Evolutionary conservation across 306 rosid genomes (phyloP), one percentile per base, ranked within the genome.

Genomic region (Carpinus fangiana): DNA sequence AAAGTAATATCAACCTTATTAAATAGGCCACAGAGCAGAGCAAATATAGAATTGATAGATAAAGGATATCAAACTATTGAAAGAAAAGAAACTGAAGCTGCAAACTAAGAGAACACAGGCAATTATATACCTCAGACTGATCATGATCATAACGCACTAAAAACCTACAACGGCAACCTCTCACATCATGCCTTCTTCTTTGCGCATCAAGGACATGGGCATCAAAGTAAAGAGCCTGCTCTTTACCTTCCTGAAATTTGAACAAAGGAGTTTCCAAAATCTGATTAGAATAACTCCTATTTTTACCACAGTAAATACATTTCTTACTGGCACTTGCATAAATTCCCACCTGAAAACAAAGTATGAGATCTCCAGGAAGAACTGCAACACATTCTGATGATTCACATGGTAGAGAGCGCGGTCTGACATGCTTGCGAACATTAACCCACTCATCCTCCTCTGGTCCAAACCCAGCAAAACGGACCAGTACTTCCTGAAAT

Each of bases 91-190:
- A 56, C 21, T 64, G 57, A 75, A 78, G 59, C 13, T 21, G 51
- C 60, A 75, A 12, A 56, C 20, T 17, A 84, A 26, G 26, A 78
- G 47, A 61, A 74, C 46, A 73, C 56, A 69, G 5, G 45, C 80
- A 67, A 74, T 47, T 77, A 71, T 65, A 70, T 90, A 96, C 99
- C 99, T 96, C 99, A 5, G 98, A 91, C 72, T 88, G 97, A 86
- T 96, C 99, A 59, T 96, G 99, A 84, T 83, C 97, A 76, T 96
- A 96, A 46, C 98, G 98, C 77, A 96, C 99, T 82, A 96, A 80
- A 90, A 96, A 96, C 87, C 99, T 90, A 89, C 99, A 96, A n/a
- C 99, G 98, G 78, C 99, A 96, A 43, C 99, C 99, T 85, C 99
- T 86, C 64, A 96, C 96, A 86, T 96, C 99, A 81, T 96, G 99